Evolutionary conservation across 2,329 filamentous ascomycete species (phyloP).

Genomic region (Clarireedia monteithiana): DNA sequence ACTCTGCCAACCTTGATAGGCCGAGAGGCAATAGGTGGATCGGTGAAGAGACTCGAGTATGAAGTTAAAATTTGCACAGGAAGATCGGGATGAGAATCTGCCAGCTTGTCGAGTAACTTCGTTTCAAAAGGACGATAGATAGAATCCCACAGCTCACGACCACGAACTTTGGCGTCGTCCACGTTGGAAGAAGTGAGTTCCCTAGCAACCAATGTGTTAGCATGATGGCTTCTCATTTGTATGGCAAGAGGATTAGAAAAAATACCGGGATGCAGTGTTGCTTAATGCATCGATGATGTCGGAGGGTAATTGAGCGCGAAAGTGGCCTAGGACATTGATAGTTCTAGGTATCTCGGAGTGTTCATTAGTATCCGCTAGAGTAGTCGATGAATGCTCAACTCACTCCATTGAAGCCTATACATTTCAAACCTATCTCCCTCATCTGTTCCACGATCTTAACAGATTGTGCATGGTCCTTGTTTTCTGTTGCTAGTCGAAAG

Average conservation of each 20-base stretch:
- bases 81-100: slow-evolving; percentile 69
- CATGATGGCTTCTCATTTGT: neutral
- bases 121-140: slow-evolving; percentile 69
- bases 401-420: slow-evolving; percentile 67
- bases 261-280: slow-evolving; percentile 42
- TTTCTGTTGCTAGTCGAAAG: slow-evolving; percentile 19
- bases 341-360: slow-evolving; percentile 56
- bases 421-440: slow-evolving; percentile 68
- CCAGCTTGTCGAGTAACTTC: slow-evolving; percentile 65
- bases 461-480: slow-evolving; percentile 18
- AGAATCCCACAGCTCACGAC: slow-evolving; percentile 62
- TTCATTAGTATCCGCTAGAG: neutral
- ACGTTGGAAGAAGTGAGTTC: slow-evolving; percentile 39
- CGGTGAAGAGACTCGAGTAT: slow-evolving; percentile 66
- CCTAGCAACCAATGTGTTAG: slow-evolving; percentile 6
- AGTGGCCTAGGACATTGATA: slow-evolving; percentile 74
- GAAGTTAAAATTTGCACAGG: slow-evolving; percentile 74
- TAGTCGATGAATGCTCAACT: neutral
- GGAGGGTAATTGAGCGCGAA: slow-evolving; percentile 53
- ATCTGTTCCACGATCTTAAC: slow-evolving; percentile 54
- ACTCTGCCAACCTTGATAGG: slow-evolving; percentile 56
- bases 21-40: slow-evolving; percentile 43
- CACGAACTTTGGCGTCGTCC: slow-evolving; percentile 46
- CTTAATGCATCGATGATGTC: slow-evolving; percentile 46
- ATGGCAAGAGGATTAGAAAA: neutral